These are phyloP conservation scores for Incumbomyces lentus DNA, from an alignment of 2,329 filamentous ascomycete genomes.

Conservation along the genomic window DNA sequence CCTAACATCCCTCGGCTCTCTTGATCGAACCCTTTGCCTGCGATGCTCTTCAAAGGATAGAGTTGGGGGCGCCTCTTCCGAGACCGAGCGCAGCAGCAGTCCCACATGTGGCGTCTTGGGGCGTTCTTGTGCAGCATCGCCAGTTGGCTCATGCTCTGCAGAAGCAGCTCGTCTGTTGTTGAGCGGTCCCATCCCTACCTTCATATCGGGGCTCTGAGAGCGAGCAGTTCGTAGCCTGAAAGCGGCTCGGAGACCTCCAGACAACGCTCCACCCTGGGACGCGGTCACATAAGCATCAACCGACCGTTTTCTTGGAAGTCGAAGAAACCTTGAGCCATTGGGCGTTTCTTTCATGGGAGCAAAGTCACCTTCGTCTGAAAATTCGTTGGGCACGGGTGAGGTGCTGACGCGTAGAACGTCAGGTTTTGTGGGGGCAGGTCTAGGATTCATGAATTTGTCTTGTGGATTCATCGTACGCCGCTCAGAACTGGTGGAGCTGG, in stretches of 20 bases:
- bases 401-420: conserved; percentile 36
- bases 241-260: conserved; percentile 4
- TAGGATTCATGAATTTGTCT: conserved; percentile 63
- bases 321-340: conserved; percentile 15
- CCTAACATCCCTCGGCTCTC: conserved; percentile 21
- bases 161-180: background rate
- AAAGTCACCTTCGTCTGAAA: background rate
- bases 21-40: conserved; percentile 23
- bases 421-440: conserved; percentile 43
- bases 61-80: conserved; percentile 1
- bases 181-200: background rate
- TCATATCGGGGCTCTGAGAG: conserved; percentile 1
- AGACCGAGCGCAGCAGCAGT: background rate
- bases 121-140: background rate
- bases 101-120: background rate
- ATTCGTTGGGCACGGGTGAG: conserved; percentile 24
- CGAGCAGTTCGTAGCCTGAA: conserved; percentile 6
- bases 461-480: conserved; percentile 67
- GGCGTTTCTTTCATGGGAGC: conserved; percentile 2
- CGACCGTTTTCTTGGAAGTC: conserved; percentile 20
- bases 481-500: conserved; percentile 48
- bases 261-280: background rate
- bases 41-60: conserved; percentile 31
- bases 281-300: conserved; percentile 10
- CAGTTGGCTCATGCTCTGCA: background rate